A percentile compares a stretch with the other conserved stretches of the same genome.
Evolutionary conservation across 345 rosid species (phyloP).

Genomic region (Bruguiera parviflora): DNA sequence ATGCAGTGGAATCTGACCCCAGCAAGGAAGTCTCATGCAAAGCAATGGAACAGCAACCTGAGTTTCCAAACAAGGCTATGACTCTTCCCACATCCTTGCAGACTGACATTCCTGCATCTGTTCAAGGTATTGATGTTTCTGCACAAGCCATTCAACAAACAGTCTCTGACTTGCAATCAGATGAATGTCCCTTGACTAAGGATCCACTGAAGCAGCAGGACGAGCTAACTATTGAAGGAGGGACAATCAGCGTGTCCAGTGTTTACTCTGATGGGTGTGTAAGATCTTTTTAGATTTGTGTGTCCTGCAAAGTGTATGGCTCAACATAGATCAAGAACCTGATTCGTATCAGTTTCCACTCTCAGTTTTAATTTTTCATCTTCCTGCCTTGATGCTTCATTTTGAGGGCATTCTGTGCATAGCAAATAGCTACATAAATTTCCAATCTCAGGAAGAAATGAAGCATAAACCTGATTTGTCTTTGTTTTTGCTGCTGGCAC

Average conservation of each 20-base stretch:
- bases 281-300: not conserved
- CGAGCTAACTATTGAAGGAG: slow-evolving; percentile 28
- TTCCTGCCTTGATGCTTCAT: not conserved
- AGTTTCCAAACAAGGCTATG: slow-evolving; percentile 43
- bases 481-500: not conserved
- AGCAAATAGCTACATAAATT: not conserved
- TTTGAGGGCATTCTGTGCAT: not conserved
- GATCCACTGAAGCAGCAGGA: slow-evolving; percentile 20
- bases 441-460: not conserved
- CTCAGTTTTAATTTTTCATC: not conserved
- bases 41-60: slow-evolving; percentile 46
- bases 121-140: slow-evolving; percentile 29
- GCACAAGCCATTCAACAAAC: slow-evolving; percentile 42
- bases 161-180: slow-evolving; percentile 52
- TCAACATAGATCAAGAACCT: not conserved
- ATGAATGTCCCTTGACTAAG: slow-evolving; percentile 46
- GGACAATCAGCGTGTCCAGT: slow-evolving; percentile 28
- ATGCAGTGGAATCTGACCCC: slow-evolving; percentile 52
- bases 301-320: not conserved
- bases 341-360: not conserved
- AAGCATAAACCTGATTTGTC: not conserved
- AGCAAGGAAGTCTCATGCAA: slow-evolving; percentile 48
- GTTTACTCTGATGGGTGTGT: slow-evolving; percentile 30
- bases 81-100: slow-evolving; percentile 36
- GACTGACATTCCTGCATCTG: slow-evolving; percentile 23